These are phyloP conservation scores for Cyberlindnera xylosilytica DNA, from an alignment of 805 yeast genomes.

Conservation along the genomic window DNA sequence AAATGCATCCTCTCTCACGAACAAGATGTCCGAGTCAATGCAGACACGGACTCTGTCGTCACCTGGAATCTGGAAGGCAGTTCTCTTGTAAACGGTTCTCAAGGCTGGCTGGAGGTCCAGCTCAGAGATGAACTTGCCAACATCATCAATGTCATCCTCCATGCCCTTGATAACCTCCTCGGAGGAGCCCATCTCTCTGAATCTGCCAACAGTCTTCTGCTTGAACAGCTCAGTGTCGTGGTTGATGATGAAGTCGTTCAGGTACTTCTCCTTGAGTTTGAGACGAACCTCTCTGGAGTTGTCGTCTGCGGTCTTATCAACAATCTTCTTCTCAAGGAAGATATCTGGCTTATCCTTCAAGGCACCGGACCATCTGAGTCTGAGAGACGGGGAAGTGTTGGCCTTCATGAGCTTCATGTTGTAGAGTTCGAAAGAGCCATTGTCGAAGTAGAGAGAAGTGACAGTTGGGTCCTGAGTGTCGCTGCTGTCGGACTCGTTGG, in stretches of 20 bases:
- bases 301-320: constrained; percentile 49
- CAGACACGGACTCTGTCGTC: constrained; percentile 89
- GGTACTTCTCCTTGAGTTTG: constrained; percentile 73
- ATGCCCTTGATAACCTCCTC: constrained; percentile 48
- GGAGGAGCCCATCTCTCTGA: constrained; percentile 59
- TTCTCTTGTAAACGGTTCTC: constrained; percentile 83
- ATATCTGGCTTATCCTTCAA: constrained; percentile 75
- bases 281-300: constrained; percentile 64
- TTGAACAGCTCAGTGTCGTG: constrained; percentile 39
- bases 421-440: constrained; percentile 76
- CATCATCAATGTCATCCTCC: constrained; percentile 51
- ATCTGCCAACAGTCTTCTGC: constrained; percentile 54
- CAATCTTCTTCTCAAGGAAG: constrained; percentile 73
- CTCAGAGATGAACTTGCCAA: constrained; percentile 61
- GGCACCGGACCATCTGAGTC: constrained; percentile 90
- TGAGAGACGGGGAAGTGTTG: constrained; percentile 66
- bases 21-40: constrained; percentile 83
- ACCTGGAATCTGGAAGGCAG: constrained; percentile 98
- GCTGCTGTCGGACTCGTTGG: constrained; percentile 40
- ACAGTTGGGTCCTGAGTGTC: constrained; percentile 72
- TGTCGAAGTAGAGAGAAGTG: constrained; percentile 86
- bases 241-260: constrained; percentile 67
- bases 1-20: constrained; percentile 87
- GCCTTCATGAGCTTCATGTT: constrained; percentile 76
- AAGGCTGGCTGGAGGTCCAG: constrained; percentile 78